Evolutionary conservation across 2,329 filamentous ascomycete genomes (phyloP).

Genomic region (Ophiostoma piceae): DNA sequence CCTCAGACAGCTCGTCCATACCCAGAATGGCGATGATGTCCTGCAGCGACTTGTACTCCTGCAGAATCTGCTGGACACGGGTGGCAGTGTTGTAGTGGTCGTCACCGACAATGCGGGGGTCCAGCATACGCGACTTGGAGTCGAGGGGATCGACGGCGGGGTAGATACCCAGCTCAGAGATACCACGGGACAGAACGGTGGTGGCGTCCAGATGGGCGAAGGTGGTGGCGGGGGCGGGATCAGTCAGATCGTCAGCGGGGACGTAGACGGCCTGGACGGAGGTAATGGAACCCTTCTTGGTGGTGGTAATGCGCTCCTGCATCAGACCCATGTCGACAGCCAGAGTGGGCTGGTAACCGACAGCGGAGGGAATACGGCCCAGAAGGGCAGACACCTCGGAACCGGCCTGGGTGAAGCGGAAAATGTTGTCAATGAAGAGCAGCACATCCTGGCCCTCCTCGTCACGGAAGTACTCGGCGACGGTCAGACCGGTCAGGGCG

Average conservation of each 20-base stretch:
- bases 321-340: conserved; percentile 98
- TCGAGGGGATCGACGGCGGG: conserved; percentile 99
- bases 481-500: conserved; percentile 80
- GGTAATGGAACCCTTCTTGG: conserved; percentile 98
- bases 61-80: conserved; percentile 97
- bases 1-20: conserved; percentile 99
- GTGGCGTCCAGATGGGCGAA: conserved; percentile 99
- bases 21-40: conserved; percentile 99
- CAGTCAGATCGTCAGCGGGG: conserved; percentile 99
- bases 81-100: conserved; percentile 96
- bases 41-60: conserved; percentile 99
- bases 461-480: conserved; percentile 78
- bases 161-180: conserved; percentile 99
- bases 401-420: conserved; percentile 99
- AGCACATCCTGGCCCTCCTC: conserved; percentile 86
- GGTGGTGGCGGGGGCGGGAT: conserved; percentile 97
- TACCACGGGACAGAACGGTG: conserved; percentile 99
- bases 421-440: conserved; percentile 99
- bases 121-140: conserved; percentile 98
- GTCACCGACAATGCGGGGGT: conserved; percentile 95
- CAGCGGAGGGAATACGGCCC: conserved; percentile 98
- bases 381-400: conserved; percentile 99
- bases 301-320: conserved; percentile 99
- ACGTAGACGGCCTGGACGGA: conserved; percentile 99
- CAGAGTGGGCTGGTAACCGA: conserved; percentile 99